phyloP scores from a whole-genome alignment of 1,284 basidiomycete genomes.

The Leccinum pseudoinsigne region DNA sequence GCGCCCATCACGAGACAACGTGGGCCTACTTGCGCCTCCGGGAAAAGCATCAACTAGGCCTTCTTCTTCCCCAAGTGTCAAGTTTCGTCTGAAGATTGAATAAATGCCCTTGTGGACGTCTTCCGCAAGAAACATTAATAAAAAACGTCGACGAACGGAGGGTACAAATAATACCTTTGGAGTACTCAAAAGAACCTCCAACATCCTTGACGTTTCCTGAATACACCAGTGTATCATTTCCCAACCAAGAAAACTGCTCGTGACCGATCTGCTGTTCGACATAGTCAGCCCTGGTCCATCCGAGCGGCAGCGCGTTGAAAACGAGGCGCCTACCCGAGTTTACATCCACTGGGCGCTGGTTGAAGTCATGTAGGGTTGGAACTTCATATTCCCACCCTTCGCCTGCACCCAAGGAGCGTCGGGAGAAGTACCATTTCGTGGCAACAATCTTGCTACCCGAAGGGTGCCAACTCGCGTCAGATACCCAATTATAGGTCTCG shows the following conservation, averaged over 20 bases:
- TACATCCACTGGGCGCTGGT: constrained; percentile 34
- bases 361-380: constrained; percentile 34
- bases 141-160: background rate
- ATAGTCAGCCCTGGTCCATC: constrained; percentile 60
- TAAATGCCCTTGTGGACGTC: constrained; percentile 73
- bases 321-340: constrained; percentile 57
- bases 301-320: constrained; percentile 54
- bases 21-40: constrained; percentile 71
- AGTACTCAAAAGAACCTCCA: constrained; percentile 54
- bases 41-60: constrained; percentile 55
- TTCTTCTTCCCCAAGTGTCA: constrained; percentile 53
- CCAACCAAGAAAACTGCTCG: constrained; percentile 65
- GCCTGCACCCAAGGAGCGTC: constrained; percentile 62
- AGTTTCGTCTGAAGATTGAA: constrained; percentile 60
- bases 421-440: constrained; percentile 72
- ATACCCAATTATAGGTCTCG: constrained; percentile 69
- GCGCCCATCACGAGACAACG: constrained; percentile 64
- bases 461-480: constrained; percentile 69
- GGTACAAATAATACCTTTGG: constrained; percentile 49
- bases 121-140: constrained; percentile 25
- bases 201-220: constrained; percentile 60
- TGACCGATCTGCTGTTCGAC: constrained; percentile 69
- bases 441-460: constrained; percentile 60
- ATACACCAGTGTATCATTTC: constrained; percentile 59
- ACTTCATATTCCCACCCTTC: constrained; percentile 69